Conservation (phyloP, 768 basidiomycete genomes). For the Boletus subparvulus region DNA sequence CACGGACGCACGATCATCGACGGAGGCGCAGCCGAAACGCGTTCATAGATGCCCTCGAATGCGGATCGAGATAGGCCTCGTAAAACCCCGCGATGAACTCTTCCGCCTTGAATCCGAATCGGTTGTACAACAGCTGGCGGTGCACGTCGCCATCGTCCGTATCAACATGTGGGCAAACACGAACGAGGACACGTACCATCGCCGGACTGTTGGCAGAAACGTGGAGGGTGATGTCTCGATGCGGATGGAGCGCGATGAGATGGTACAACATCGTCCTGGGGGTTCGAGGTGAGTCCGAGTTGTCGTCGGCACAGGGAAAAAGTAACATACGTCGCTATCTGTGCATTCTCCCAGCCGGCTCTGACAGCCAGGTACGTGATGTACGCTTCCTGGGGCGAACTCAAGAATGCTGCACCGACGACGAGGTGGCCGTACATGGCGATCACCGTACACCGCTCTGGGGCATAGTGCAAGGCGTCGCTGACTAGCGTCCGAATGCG, state of each 20-base stretch:
- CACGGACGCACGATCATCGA: slow-evolving; percentile 33
- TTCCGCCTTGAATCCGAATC: slow-evolving; percentile 86
- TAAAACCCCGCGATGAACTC: slow-evolving; percentile 83
- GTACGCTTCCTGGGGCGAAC: slow-evolving; percentile 78
- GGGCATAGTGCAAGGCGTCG: slow-evolving; percentile 65
- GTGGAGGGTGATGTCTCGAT: slow-evolving; percentile 77
- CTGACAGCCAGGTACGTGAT: slow-evolving; percentile 80
- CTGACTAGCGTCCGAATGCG: slow-evolving; percentile 46
- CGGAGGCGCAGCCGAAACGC: slow-evolving; percentile 77
- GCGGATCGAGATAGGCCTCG: slow-evolving; percentile 68
- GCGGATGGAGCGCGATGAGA: slow-evolving; percentile 67
- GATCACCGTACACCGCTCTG: slow-evolving; percentile 74
- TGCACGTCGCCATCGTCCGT: background rate
- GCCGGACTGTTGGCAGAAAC: slow-evolving; percentile 81
- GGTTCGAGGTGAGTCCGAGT: background rate
- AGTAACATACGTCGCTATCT: slow-evolving; percentile 65
- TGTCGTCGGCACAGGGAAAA: background rate
- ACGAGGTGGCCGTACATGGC: slow-evolving; percentile 70
- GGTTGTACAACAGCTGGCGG: slow-evolving; percentile 71
- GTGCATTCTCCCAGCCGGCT: slow-evolving; percentile 77
- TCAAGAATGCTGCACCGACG: slow-evolving; percentile 72
- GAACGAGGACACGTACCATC: slow-evolving; percentile 46
- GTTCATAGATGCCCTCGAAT: slow-evolving; percentile 74
- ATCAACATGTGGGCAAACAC: background rate
- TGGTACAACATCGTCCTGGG: slow-evolving; percentile 74